Conservation (phyloP, 2,329 filamentous ascomycete species). For the Calonectria naviculata region DNA sequence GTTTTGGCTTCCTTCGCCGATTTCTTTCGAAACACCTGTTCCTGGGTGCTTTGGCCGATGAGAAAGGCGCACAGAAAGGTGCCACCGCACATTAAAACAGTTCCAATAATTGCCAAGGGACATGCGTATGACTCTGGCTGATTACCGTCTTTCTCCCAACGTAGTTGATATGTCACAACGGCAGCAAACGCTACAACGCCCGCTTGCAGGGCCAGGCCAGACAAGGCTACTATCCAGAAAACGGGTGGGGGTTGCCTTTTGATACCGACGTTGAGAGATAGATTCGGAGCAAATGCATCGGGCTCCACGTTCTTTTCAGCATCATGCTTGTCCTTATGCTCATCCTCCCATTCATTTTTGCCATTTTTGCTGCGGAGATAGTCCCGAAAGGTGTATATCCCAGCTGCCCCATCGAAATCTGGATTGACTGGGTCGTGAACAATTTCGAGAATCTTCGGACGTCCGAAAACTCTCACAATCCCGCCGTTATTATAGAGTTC, state of each 20-base stretch:
- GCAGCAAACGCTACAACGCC: background rate
- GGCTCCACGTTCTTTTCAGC: no score
- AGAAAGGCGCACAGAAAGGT: slow-evolving; percentile 2
- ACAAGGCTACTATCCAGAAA: background rate
- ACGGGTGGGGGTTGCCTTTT: background rate
- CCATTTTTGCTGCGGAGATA: no score
- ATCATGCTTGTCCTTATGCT: no score
- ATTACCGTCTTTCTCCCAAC: background rate
- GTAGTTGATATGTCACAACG: background rate
- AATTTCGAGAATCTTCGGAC: slow-evolving; percentile 46
- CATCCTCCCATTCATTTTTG: background rate
- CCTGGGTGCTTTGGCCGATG: background rate
- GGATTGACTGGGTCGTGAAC: slow-evolving; percentile 28
- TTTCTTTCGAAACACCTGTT: background rate
- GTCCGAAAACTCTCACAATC: slow-evolving; percentile 47
- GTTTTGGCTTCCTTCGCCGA: background rate
- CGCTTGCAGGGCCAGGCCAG: background rate
- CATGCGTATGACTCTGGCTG: background rate
- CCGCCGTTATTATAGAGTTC: slow-evolving; percentile 49
- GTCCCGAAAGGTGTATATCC: slow-evolving; percentile 2
- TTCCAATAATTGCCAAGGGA: background rate
- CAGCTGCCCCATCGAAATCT: no score
- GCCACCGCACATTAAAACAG: background rate
- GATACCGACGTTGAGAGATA: slow-evolving; percentile 23
- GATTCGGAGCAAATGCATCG: slow-evolving; percentile 11